Conservation (phyloP, 73 alveolate species). For the Diophrys appendiculata region DNA sequence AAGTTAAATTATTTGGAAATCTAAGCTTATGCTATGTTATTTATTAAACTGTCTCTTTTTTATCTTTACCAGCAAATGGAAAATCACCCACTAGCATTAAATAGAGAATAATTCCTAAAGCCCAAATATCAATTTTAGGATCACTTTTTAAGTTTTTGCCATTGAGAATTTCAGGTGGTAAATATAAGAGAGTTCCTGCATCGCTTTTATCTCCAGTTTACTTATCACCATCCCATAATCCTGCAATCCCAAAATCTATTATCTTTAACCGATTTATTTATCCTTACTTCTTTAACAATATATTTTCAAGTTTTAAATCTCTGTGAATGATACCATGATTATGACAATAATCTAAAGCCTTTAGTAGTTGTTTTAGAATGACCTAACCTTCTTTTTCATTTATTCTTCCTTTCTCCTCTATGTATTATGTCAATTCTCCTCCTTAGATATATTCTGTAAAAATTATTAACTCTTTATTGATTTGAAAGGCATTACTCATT, state of each 20-base stretch:
- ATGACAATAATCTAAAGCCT: constrained; percentile 48
- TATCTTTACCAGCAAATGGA: constrained; percentile 67
- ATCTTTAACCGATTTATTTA: constrained; percentile 31
- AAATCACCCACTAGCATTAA: constrained; percentile 54
- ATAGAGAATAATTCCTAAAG: constrained; percentile 71
- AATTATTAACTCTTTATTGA: constrained; percentile 19
- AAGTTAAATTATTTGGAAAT: not conserved
- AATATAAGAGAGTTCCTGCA: constrained; percentile 77
- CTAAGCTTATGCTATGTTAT: not conserved
- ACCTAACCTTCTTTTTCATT: constrained; percentile 36
- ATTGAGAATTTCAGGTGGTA: constrained; percentile 77
- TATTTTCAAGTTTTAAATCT: constrained; percentile 51
- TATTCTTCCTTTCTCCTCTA: constrained; percentile 1
- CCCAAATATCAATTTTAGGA: constrained; percentile 79
- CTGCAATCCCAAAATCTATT: constrained; percentile 78
- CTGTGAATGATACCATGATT: constrained; percentile 44
- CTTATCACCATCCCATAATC: constrained; percentile 23
- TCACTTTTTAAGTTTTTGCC: constrained; percentile 45
- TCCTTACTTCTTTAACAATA: constrained; percentile 24
- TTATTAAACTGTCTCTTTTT: not conserved
- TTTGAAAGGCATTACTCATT: constrained; percentile 67
- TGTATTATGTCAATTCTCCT: constrained; percentile 47
- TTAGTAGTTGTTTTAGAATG: constrained; percentile 4
- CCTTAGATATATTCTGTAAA: constrained; percentile 54
- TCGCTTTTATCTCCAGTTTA: constrained; percentile 55